Percentiles rank a stretch among this genome's conserved stretches.
phyloP scores from a whole-genome alignment of 495 filamentous ascomycete genomes.

The Cairneyella variabilis region DNA sequence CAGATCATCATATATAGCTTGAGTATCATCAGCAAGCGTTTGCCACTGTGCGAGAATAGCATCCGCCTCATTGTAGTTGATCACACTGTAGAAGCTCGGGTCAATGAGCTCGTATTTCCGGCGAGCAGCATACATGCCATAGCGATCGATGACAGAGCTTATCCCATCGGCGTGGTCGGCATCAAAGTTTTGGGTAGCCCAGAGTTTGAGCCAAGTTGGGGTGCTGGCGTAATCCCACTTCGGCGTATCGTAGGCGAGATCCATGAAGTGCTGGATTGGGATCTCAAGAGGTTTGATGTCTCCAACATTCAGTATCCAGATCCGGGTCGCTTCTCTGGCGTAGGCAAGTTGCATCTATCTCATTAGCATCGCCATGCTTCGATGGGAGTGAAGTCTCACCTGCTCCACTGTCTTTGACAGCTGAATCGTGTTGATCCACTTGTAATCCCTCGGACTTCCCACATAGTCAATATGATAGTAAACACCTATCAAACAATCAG shows the following conservation, averaged over 20 bases:
- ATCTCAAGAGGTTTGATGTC: constrained; percentile 69
- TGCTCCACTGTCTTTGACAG: constrained; percentile 62
- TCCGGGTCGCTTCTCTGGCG: constrained; percentile 55
- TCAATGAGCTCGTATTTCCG: constrained; percentile 70
- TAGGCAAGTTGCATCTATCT: constrained; percentile 56
- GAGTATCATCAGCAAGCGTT: constrained; percentile 45
- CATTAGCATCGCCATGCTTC: background rate
- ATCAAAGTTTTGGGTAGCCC: constrained; percentile 60
- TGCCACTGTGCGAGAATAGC: constrained; percentile 61
- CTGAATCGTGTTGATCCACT: constrained; percentile 71
- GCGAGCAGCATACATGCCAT: constrained; percentile 57
- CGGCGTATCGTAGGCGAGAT: constrained; percentile 61
- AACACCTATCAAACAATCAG: constrained; percentile 41
- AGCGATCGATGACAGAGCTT: constrained; percentile 53
- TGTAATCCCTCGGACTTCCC: constrained; percentile 59
- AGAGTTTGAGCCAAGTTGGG: constrained; percentile 49
- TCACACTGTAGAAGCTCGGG: constrained; percentile 55
- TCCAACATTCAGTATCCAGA: constrained; percentile 77
- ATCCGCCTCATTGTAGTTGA: constrained; percentile 73
- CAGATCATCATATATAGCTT: constrained; percentile 53
- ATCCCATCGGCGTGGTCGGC: constrained; percentile 43
- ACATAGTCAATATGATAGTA: constrained; percentile 79
- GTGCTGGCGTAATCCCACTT: constrained; percentile 52
- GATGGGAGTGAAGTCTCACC: background rate
- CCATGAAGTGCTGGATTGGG: constrained; percentile 64